Evolutionary conservation across 371 early-diverging fungal species (phyloP), one percentile per base, ranked within the genome.

Genomic region (Saksenaea oblongispora): DNA sequence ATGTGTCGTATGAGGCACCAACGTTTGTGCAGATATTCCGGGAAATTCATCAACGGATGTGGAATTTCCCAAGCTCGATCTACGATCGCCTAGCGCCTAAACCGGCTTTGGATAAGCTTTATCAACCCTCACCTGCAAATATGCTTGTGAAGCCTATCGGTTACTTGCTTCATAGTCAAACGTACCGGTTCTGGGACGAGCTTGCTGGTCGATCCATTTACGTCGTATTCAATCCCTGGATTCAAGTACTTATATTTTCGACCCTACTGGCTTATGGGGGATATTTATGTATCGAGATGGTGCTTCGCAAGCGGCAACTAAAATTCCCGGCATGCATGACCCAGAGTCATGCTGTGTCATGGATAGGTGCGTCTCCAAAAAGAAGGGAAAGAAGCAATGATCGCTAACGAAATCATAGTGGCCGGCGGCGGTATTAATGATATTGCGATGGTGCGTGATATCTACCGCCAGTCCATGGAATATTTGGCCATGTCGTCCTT

Each of bases 21-120:
- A 64, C 60, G 7, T 57, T 58, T 5, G 47, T 62, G n/a, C 36
- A 68, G 39, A 75, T 64, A 54, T 26, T 81, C 0, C 59, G 54
- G 17, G 66, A 78, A 61, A 55, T 73, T 1, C 81, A 81, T 35
- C 0, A 34, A 5, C 42, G 71, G 13, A 79, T 79, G 79, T 27
- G 34, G 10, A 41, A 62, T 3, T 76, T 73, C 22, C 65, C 64
- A 1, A 22, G 17, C 5, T 54, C 63, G 2, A 61, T 79, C 1
- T 66, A 64, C 31, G 62, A 71, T 39, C 70, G 68, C 3, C 51
- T 78, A 2, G 58, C 55, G 22, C 34, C 72, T 5, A 61, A 58
- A 1, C 22, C 58, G 17, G 22, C 31, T 15, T 27, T 28, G 18
- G 2, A 34, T 4, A 7, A 63, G 56, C 24, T 58, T 42, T 14